These are phyloP conservation scores for Clonostachys solani DNA, from an alignment of 2,329 filamentous ascomycete genomes.

Conservation along the genomic window DNA sequence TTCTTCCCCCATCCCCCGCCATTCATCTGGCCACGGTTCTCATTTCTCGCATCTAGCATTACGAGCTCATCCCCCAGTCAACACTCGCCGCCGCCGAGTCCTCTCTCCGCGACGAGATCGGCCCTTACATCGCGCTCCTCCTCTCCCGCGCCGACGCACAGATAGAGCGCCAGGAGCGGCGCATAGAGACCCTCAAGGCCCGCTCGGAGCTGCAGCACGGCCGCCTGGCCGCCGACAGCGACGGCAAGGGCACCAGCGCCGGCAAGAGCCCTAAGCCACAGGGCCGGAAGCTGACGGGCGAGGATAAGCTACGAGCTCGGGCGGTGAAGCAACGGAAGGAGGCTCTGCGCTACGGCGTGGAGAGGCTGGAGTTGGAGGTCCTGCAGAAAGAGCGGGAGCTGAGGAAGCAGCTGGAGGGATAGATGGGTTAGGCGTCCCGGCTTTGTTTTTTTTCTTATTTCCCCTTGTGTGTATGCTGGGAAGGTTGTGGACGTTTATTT, in stretches of 20 bases:
- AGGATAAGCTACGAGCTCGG: conserved; percentile 45
- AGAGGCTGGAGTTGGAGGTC: conserved; percentile 82
- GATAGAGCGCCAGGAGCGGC: conserved; percentile 75
- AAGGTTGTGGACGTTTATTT: too few relatives aligned
- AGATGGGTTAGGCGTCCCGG: conserved; percentile 1
- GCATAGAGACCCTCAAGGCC: conserved; percentile 79
- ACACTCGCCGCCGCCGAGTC: conserved; percentile 79
- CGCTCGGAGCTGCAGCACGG: conserved; percentile 82
- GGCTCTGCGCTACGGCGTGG: conserved; percentile 79
- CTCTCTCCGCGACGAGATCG: conserved; percentile 81
- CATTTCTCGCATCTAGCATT: conserved; percentile 56
- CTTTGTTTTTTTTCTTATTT: too few relatives aligned
- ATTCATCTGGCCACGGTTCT: neutral
- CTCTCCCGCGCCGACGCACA: conserved; percentile 80
- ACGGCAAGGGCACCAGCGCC: conserved; percentile 5
- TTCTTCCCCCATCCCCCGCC: neutral
- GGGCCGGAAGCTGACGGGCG: conserved; percentile 41
- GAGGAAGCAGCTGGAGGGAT: conserved; percentile 41
- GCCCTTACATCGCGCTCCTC: conserved; percentile 77
- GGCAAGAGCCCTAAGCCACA: conserved; percentile 9
- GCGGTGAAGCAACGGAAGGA: conserved; percentile 79
- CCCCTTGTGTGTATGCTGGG: too few relatives aligned
- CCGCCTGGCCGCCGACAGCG: conserved; percentile 32
- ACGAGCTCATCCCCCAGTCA: conserved; percentile 85
- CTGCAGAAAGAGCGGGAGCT: conserved; percentile 65